Evolutionary conservation across 352 stramenopile species (phyloP).

Genomic region (Aphanomyces invadans): DNA sequence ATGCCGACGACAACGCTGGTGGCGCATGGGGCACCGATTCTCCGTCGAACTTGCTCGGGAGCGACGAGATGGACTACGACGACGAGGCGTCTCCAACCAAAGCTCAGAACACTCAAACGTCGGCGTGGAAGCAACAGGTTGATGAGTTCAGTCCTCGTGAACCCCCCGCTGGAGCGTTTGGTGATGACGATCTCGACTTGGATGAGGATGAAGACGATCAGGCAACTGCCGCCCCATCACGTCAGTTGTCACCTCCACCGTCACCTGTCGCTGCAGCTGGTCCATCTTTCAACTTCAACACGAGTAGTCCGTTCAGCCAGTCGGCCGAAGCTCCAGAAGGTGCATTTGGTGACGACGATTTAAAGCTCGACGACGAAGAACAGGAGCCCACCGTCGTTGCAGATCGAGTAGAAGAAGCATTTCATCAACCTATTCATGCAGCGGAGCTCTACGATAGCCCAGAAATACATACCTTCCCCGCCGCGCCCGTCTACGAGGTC

Average conservation of each 20-base stretch:
- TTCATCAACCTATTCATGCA: no score
- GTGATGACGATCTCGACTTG: constrained; percentile 3
- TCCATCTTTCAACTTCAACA: background rate
- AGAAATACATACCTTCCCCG: no score
- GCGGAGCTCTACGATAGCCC: no score
- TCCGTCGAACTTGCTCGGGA: constrained; percentile 23
- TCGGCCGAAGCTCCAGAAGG: constrained; percentile 6
- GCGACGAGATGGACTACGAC: constrained; percentile 21
- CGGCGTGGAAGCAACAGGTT: background rate
- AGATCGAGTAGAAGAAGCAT: background rate
- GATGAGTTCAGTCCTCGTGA: constrained; percentile 8
- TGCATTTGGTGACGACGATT: constrained; percentile 2
- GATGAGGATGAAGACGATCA: constrained; percentile 2
- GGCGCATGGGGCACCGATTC: constrained; percentile 23
- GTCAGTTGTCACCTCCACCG: background rate
- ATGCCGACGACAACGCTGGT: constrained; percentile 13
- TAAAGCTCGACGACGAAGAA: constrained; percentile 1
- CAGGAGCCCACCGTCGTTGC: background rate
- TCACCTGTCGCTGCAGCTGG: background rate
- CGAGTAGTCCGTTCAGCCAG: background rate
- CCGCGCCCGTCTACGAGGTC: background rate
- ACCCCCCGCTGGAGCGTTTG: constrained; percentile 8
- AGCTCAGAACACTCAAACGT: background rate
- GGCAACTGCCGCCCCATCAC: background rate
- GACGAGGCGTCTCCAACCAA: background rate